Base-by-base conservation (phyloP, 352 stramenopile species). In the Globisporangium viniferum region DNA sequence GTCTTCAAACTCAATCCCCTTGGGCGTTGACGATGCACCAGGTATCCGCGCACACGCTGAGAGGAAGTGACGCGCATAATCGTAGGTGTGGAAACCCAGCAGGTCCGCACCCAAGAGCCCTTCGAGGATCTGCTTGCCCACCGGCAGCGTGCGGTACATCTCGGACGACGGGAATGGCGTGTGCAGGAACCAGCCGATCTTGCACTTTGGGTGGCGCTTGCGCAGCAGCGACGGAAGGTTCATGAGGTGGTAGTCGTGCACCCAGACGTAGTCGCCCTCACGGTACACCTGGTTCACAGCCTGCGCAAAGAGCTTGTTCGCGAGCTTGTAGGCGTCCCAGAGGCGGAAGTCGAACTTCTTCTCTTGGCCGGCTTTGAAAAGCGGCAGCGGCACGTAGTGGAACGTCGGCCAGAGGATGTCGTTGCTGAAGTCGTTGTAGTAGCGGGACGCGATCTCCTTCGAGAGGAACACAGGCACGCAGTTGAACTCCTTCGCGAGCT, bases 381-480 rank as follows among this genome's bases (percentile, higher is more conserved):
- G 81, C 35, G 89, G 90, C 65, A 97, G 66, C 53, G 90, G 87
- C 44, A 97, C 89, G 66, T 97, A 97, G 73, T 97, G 91, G 73
- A 97, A 97, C 27, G 93, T 92, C 15, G 91, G 90, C 91, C 91
- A 97, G 33, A 97, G 66, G 62, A 97, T 93, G 67, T 97, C 89
- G 71, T 97, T 97, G 75, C 86, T 95, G 63, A 97, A 97, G 56
- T 92, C 91, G 69, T 97, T 97, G 75, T 97, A 97, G 76, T 96
- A 97, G 14, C 89, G 84, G 51, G 84, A 78, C n/a, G 90, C 88
- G 31, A 97, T 85, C 71, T 97, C 88, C 51, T 95, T 90, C 10
- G 88, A 90, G 35, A 97, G 66, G 70, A 97, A 97, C 33, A 97
- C 89, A 0, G 91, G 91, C 27, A 96, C 78, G 70, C 89, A 97